These are phyloP conservation scores for Calonectria multiphialidica DNA, from an alignment of 2,329 filamentous ascomycete genomes.

Conservation along the genomic window DNA sequence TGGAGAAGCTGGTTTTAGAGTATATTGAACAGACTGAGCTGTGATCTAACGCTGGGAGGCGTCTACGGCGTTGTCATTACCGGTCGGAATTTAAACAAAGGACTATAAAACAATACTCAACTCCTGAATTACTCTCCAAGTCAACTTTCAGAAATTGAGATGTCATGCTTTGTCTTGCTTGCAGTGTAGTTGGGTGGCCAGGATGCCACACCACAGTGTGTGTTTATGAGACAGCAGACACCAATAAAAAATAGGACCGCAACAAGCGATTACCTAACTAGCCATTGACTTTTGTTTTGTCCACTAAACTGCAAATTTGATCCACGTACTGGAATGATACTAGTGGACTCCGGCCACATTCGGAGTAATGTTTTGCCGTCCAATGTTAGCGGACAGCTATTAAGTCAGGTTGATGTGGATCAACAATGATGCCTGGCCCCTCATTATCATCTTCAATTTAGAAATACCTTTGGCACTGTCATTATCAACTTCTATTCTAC, in stretches of 20 bases:
- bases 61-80: no score
- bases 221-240: neutral
- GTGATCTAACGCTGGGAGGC: no score
- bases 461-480: neutral
- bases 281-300: neutral
- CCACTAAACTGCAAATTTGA: neutral
- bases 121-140: no score
- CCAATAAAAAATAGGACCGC: no score
- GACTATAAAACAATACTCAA: no score
- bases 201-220: no score
- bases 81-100: no score
- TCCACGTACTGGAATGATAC: neutral
- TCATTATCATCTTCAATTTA: neutral
- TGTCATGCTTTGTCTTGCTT: no score
- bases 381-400: neutral
- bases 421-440: neutral
- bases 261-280: neutral
- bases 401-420: neutral
- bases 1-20: no score
- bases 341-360: neutral
- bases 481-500: neutral
- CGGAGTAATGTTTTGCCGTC: neutral
- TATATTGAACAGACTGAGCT: no score
- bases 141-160: no score
- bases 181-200: no score